Base-by-base conservation (phyloP, 2,329 filamentous ascomycete species). In the Stemphylium vesicarium region DNA sequence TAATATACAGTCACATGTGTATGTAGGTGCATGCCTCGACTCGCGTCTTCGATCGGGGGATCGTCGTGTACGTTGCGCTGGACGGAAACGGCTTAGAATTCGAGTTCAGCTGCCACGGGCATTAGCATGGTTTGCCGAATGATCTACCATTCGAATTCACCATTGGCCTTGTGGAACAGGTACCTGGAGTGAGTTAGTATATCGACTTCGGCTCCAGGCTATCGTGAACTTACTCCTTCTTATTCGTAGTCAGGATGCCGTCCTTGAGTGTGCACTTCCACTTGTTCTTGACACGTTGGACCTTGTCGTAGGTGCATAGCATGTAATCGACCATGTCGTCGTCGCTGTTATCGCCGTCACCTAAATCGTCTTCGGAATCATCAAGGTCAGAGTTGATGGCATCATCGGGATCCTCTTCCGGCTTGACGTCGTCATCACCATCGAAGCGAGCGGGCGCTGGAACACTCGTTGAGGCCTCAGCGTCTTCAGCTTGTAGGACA, bases 221-320 rank as follows among this genome's bases (percentile, higher is more conserved):
- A 11, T 16, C 4, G 18, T 29, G n/a, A 32, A 81, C 84, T 76
- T 77, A 89, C 83, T 99, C 95, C 78, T 91, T 96, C 65, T 92
- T 91, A 64, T 94, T 93, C 33, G 96, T 92, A 39, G 91, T 96
- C 64, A 99, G 83, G 15, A 99, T 91, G 16, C 95, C 95, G 70
- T 99, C 95, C 80, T 98, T 98, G 61, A 99, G 86, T 1, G 92
- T 93, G 79, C 95, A 99, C 90, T 99, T 99, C 90, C 90, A 79
- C 70, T 74, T 99, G 80, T 98, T 99, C 87, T 99, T 99, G 70
- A 98, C 95, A 42, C 95, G 85, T 79, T 98, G 94, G 9, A 99
- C 95, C 81, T 99, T 99, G 81, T 99, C 95, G 75, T 99, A 99
- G 74, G 96, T 97, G 81, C 95, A 99, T 36, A 99, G 87, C 91